These are phyloP conservation scores for Hemileia vastatrix DNA, from an alignment of 1,284 basidiomycete genomes.

Conservation along the genomic window DNA sequence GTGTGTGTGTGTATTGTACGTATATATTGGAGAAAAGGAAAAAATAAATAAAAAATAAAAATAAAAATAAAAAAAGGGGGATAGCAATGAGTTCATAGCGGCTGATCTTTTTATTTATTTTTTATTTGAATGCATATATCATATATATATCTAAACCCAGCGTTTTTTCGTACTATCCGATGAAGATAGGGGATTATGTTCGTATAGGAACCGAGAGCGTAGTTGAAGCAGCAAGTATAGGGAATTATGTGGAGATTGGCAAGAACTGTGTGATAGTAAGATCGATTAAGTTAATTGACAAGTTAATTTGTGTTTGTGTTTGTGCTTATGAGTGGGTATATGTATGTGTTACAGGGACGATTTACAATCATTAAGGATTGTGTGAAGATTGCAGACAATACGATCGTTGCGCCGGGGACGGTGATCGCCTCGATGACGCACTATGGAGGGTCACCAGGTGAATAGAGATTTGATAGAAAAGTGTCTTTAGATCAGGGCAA, in stretches of 20 bases:
- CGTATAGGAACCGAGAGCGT: slow-evolving; percentile 78
- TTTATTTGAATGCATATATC: neutral
- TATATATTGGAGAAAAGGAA: no score
- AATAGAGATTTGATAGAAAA: no score
- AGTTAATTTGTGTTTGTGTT: neutral
- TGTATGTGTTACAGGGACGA: slow-evolving; percentile 59
- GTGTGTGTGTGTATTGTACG: no score
- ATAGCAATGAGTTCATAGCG: no score
- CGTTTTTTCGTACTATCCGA: slow-evolving; percentile 64
- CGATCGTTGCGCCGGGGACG: slow-evolving; percentile 81
- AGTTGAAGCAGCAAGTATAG: slow-evolving; percentile 88
- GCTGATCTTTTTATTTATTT: neutral
- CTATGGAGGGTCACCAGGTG: slow-evolving; percentile 83
- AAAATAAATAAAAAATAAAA: no score
- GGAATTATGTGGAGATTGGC: slow-evolving; percentile 88
- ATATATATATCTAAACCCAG: neutral
- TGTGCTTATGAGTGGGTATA: neutral
- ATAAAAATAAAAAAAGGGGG: no score
- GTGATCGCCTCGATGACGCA: slow-evolving; percentile 78
- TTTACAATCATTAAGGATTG: slow-evolving; percentile 96
- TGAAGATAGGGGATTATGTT: slow-evolving; percentile 91
- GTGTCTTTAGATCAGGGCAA: no score
- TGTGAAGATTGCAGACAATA: slow-evolving; percentile 73
- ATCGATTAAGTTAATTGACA: slow-evolving; percentile 16
- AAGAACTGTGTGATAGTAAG: slow-evolving; percentile 85